Base-by-base conservation (phyloP, 2,329 filamentous ascomycete genomes). In the Colletotrichum brevisporum region DNA sequence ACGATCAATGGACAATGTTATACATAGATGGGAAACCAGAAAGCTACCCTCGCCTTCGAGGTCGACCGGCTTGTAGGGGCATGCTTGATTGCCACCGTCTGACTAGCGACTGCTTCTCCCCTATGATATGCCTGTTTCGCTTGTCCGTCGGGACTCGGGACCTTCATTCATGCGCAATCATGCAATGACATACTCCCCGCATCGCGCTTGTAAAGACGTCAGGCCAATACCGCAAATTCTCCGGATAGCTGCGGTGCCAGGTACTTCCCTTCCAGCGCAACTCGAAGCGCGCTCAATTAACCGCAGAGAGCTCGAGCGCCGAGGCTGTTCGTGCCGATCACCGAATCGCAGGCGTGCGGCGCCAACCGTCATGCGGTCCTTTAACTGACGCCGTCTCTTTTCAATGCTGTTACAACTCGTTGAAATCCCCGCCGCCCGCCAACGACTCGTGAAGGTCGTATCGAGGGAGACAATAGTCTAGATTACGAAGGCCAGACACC, bases 121-220 rank as follows among this genome's bases (percentile, higher is more conserved):
- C 31, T 10, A 36, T 47, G 48, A 64, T 64, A 31, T 59, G 47
- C 36, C 41, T 59, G 61, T 41, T 63, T 50, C 43, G 39, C 31
- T 64, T 52, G 52, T 52, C 53, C 48, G 58, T 54, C 64, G 48
- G 54, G 31, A 27, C 31, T 47, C 45, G 50, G 36, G 47, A 21
- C 21, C 50, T 36, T 66, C 45, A 31, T 66, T 66, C 54, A 69
- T 69, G 66, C 61, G 36, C n/a, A 39, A 52, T 54, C 27, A 66
- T 60, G 62, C 54, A 43, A 59, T 24, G 41, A 45, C 21, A 24
- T 24, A 12, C 24, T 39, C 39, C 65, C 54, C 27, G 53, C 48
- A 41, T 53, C 15, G 58, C 31, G 31, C 47, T 43, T 64, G 41
- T 43, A 16, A 48, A 24, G 21, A 36, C 31, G 57, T 43, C 50